Conservation (phyloP, 2,329 filamentous ascomycete genomes). For the Ophiostoma tasmaniense region DNA sequence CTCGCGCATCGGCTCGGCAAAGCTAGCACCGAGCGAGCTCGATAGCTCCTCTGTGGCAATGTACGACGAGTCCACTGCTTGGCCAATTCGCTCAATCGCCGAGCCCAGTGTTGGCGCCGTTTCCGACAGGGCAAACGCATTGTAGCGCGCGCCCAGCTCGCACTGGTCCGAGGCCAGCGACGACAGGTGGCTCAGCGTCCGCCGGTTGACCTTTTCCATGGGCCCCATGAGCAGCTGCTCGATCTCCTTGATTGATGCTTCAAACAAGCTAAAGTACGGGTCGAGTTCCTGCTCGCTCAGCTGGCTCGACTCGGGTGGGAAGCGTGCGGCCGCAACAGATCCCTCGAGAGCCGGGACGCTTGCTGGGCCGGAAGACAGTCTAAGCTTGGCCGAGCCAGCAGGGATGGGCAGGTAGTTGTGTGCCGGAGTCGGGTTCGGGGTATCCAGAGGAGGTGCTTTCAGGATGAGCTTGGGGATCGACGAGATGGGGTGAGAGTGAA, state of each 20-base stretch:
- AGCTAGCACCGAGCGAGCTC: constrained; percentile 77
- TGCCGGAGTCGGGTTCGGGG: constrained; percentile 81
- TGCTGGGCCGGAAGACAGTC: constrained; percentile 38
- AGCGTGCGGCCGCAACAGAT: constrained; percentile 42
- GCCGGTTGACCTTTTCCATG: constrained; percentile 93
- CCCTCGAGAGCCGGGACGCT: constrained; percentile 9
- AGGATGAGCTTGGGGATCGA: constrained; percentile 90
- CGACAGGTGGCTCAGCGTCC: constrained; percentile 77
- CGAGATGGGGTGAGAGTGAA: constrained; percentile 81
- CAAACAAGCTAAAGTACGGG: constrained; percentile 91
- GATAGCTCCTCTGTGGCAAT: constrained; percentile 91
- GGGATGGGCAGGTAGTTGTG: constrained; percentile 86
- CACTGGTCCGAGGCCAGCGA: constrained; percentile 79
- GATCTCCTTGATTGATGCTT: constrained; percentile 82
- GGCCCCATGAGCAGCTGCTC: constrained; percentile 82
- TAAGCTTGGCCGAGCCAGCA: constrained; percentile 76
- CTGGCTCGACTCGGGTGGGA: constrained; percentile 68
- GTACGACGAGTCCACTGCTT: constrained; percentile 92
- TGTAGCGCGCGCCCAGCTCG: constrained; percentile 91
- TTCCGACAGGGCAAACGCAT: constrained; percentile 92
- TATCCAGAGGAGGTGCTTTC: constrained; percentile 89
- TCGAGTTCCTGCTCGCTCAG: constrained; percentile 86
- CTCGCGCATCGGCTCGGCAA: constrained; percentile 96
- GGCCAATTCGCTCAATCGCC: constrained; percentile 88
- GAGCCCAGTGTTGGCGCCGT: constrained; percentile 79